Conservation (phyloP, 140 eudicot species). For the Senecio squalidus region DNA sequence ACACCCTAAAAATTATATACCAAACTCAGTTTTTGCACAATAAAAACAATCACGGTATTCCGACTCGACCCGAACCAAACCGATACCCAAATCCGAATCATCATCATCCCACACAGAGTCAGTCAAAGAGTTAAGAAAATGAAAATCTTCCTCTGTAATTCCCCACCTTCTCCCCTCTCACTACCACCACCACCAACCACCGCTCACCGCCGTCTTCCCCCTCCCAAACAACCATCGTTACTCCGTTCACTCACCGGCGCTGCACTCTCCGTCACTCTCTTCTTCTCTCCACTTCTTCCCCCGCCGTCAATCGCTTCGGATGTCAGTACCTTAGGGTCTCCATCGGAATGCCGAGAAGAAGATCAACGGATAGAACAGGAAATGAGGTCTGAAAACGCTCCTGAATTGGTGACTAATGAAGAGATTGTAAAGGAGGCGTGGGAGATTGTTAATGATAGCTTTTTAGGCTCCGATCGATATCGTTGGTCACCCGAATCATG, state of each 20-base stretch:
- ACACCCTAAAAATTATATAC: too few species aligned
- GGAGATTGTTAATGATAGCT: conserved; percentile 82
- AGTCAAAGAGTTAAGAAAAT: conserved; percentile 22
- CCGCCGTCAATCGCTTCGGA: conserved; percentile 17
- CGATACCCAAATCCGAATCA: too few species aligned
- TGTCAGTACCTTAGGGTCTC: background rate
- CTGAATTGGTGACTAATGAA: conserved; percentile 50
- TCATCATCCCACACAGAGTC: conserved; percentile 1
- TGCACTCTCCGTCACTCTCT: conserved; percentile 26
- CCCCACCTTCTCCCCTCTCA: conserved; percentile 20
- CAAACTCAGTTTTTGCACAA: too few species aligned
- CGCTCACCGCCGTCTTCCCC: background rate
- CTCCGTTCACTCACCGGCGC: conserved; percentile 22
- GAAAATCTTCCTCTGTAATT: conserved; percentile 32
- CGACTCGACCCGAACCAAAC: too few species aligned
- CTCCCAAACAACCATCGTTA: conserved; percentile 8
- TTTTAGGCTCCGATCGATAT: conserved; percentile 42
- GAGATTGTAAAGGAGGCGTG: conserved; percentile 94
- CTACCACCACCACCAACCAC: conserved; percentile 13
- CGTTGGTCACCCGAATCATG: conserved; percentile 88
- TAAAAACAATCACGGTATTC: too few species aligned
- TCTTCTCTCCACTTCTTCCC: conserved; percentile 19
- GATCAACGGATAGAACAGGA: conserved; percentile 32
- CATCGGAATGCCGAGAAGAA: conserved; percentile 42
- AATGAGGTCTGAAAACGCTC: conserved; percentile 16